Base-by-base conservation (phyloP, 768 basidiomycete genomes). In the Kwoniella dejecticola region DNA sequence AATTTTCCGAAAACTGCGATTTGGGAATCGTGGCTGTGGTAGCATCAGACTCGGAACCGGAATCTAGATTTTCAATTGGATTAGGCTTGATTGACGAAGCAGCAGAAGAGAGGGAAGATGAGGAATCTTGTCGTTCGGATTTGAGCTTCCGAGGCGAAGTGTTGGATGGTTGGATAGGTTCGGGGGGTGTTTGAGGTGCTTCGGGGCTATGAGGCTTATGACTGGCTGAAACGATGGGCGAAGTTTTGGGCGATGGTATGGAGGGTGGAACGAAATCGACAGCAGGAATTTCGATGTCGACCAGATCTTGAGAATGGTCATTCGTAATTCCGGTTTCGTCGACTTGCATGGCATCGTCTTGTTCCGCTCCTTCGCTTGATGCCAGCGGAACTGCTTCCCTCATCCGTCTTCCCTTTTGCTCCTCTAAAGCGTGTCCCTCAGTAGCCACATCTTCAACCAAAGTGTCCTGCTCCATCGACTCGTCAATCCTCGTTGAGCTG, bases 21-120 rank as follows among this genome's bases (percentile, higher is more conserved):
- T 63, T 58, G 12, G 69, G 64, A 15, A 68, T 48, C 4, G 73
- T 75, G 19, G 58, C 67, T 12, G 71, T 67, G 7, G 73, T 72
- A 10, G 68, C 64, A 41, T 72, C 71, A 0, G 70, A 70, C 21
- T 60, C 50, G 12, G 61, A 56, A 8, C 65, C 73, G 12, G 69
- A 66, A 23, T 70, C 55, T 8, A 50, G 27, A 49, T 64, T 42
- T 19, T 59, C 63, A 2, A 27, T 29, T n/a, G 42, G 26, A 10
- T 56, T 30, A 29, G 49, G 59, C 17, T 61, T 56, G 50, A 55
- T 55, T 3, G 57, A 48, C 12, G 60, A 52, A 11, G 57, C 24
- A 8, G 50, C 62, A 8, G 62, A 60, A n/a, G 58, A 57, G n/a
- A 58, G 48, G 6, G 66, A 66, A 4, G 64, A 66, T 7, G 65